Percentiles rank a stretch among this genome's conserved stretches.
Conservation (phyloP, 805 yeast species). For the Metschnikowia shivogae region DNA sequence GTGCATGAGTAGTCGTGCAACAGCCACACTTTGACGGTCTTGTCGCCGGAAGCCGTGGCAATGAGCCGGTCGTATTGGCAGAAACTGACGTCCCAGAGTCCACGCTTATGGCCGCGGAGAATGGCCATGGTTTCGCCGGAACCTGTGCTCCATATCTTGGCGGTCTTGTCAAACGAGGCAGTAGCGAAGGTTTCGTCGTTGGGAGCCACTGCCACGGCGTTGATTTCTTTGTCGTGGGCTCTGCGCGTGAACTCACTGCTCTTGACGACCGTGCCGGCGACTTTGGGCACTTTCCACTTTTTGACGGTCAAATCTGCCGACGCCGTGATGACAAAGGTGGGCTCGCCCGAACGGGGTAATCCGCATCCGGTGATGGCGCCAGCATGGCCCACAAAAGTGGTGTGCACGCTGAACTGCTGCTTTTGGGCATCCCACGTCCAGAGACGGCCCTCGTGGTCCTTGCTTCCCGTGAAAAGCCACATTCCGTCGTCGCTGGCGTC, state of each 20-base stretch:
- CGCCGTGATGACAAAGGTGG: conserved; percentile 75
- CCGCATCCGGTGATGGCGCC: conserved; percentile 81
- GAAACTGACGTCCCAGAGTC: conserved; percentile 88
- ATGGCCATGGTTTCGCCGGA: conserved; percentile 86
- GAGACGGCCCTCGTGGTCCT: conserved; percentile 78
- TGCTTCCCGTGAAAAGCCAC: conserved; percentile 91
- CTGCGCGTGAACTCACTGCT: conserved; percentile 83
- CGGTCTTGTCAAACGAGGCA: conserved; percentile 90
- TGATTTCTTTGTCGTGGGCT: conserved; percentile 96
- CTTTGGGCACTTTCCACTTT: conserved; percentile 71
- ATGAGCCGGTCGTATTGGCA: conserved; percentile 73
- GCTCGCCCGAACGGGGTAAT: conserved; percentile 55
- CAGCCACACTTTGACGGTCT: conserved; percentile 86
- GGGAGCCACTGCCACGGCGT: conserved; percentile 84
- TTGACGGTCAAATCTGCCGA: conserved; percentile 82
- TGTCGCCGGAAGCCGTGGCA: conserved; percentile 89
- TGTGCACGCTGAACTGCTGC: conserved; percentile 42
- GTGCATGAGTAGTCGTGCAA: conserved; percentile 69
- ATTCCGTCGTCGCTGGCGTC: conserved; percentile 75
- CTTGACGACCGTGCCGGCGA: conserved; percentile 37
- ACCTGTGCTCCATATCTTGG: conserved; percentile 81
- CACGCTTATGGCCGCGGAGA: conserved; percentile 87
- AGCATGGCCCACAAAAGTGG: conserved; percentile 80
- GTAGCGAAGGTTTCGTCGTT: conserved; percentile 86
- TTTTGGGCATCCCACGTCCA: conserved; percentile 62